These are phyloP conservation scores for Acer negundo DNA, from an alignment of 345 rosid genomes.

Conservation along the genomic window DNA sequence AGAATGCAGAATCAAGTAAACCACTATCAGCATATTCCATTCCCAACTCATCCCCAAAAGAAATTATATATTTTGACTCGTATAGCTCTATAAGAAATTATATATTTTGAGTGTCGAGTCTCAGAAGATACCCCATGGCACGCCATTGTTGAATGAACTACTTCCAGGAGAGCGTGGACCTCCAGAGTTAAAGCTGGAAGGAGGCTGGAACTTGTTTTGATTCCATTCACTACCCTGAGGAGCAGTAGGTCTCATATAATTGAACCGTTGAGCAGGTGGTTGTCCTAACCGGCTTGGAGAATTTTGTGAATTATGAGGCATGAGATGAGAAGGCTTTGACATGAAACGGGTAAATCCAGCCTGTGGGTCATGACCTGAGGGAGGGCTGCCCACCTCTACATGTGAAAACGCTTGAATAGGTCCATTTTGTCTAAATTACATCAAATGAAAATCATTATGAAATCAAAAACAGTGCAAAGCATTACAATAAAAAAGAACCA, in stretches of 20 bases:
- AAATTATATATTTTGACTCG: conserved; percentile 7
- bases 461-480: neutral
- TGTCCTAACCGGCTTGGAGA: conserved; percentile 95
- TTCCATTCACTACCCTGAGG: conserved; percentile 67
- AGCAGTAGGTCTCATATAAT: conserved; percentile 57
- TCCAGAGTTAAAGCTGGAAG: conserved; percentile 58
- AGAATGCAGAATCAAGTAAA: conserved; percentile 26
- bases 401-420: conserved; percentile 60
- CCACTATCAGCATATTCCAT: conserved; percentile 13
- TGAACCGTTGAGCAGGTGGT: conserved; percentile 56
- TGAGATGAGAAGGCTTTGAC: conserved; percentile 59
- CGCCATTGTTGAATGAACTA: conserved; percentile 64
- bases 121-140: conserved; percentile 78
- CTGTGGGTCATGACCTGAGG: conserved; percentile 61
- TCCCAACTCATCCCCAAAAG: conserved; percentile 2
- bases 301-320: conserved; percentile 63
- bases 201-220: conserved; percentile 67
- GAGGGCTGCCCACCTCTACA: conserved; percentile 69
- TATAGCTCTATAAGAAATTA: neutral
- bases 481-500: neutral
- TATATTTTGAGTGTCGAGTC: conserved; percentile 13
- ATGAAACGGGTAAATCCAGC: conserved; percentile 57
- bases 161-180: conserved; percentile 80
- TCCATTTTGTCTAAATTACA: conserved; percentile 59
- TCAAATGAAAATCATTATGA: conserved; percentile 15